A percentile compares a stretch with the other conserved stretches of the same genome.
phyloP scores from a whole-genome alignment of 2,329 filamentous ascomycete genomes.

The Fusarium paranaense region DNA sequence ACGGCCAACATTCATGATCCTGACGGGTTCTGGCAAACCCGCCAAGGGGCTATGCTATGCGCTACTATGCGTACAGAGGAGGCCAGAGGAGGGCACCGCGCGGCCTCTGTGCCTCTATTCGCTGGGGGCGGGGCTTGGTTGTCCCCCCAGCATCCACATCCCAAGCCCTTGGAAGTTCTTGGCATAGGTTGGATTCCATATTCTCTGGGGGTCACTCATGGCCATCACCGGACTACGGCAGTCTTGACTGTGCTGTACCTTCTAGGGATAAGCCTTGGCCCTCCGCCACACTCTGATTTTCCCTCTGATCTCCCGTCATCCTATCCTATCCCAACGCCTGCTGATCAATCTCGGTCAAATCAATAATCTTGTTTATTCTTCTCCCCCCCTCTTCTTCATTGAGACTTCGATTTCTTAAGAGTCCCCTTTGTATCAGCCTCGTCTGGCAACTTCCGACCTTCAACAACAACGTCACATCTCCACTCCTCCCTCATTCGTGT shows the following conservation, averaged over 20 bases:
- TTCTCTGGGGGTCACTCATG: neutral
- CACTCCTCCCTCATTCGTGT: neutral
- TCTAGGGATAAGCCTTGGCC: conserved; percentile 9
- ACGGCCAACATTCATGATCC: neutral
- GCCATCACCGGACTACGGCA: conserved; percentile 3
- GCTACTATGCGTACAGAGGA: neutral
- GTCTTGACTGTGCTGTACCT: neutral
- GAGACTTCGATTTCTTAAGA: neutral
- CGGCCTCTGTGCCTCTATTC: conserved; percentile 28
- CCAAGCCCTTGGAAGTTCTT: conserved; percentile 18
- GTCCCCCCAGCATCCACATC: conserved; percentile 30
- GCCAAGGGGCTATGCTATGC: conserved; percentile 28
- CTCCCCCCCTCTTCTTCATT: neutral
- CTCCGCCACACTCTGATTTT: conserved; percentile 36
- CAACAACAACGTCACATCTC: conserved; percentile 14
- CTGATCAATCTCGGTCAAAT: conserved; percentile 13
- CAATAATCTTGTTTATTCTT: neutral
- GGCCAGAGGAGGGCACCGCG: conserved; percentile 11
- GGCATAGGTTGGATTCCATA: conserved; percentile 7
- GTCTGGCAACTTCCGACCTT: conserved; percentile 6
- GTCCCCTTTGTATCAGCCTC: neutral
- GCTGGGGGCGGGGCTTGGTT: conserved; percentile 31
- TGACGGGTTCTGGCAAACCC: neutral
- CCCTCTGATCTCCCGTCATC: conserved; percentile 9
- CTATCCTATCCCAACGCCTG: conserved; percentile 15